Evolutionary conservation across 108 stramenopile genomes (phyloP), one percentile per base, ranked within the genome.

Genomic region (Thalassiosira profunda): DNA sequence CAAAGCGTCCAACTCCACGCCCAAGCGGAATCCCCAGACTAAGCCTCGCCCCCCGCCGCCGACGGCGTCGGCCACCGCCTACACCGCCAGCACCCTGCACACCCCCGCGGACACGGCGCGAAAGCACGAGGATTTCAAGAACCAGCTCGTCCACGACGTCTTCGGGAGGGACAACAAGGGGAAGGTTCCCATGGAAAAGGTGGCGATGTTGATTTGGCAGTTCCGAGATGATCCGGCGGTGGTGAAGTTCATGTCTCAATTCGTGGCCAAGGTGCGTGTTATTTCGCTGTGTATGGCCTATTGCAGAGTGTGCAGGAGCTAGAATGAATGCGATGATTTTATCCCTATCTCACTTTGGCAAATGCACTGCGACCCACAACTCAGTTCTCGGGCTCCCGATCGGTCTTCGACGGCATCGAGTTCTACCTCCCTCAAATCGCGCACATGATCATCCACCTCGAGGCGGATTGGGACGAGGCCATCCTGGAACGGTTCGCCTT

Each of bases 381-480:
- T 53, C 49, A 93, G 86, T 98, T 93, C 74, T 85, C 96, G n/a
- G 94, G 96, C 55, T 91, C 96, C 30, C 83, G 95, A 18, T 83
- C 94, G 65, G 97, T 98, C 70, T 99, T 98, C 83, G 95, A 96
- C 59, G 98, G 97, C 14, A 97, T 98, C 37, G 99, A 98, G 74
- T 99, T 98, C 62, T 99, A 98, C 79, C 88, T 99, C 44, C 99
- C 99, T 20, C 99, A 99, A 81, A 80, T 99, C 55, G 98, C 97
- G 5, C 99, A 99, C 77, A 98, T 99, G 98, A 95, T 99, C 49
- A 96, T 98, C 51, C 99, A 99, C 85, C 87, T 98, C 37, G 98
- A 98, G 69, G 93, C 90, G 4, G 87, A 95, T 52, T 94, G 96
- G 97, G 96, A 94, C 25, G 91, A 88, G 64, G 88, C 91, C 33